Evolutionary conservation across 257 asterid species (phyloP), one percentile per base, ranked within the genome.

Genomic region (Catharanthus roseus): DNA sequence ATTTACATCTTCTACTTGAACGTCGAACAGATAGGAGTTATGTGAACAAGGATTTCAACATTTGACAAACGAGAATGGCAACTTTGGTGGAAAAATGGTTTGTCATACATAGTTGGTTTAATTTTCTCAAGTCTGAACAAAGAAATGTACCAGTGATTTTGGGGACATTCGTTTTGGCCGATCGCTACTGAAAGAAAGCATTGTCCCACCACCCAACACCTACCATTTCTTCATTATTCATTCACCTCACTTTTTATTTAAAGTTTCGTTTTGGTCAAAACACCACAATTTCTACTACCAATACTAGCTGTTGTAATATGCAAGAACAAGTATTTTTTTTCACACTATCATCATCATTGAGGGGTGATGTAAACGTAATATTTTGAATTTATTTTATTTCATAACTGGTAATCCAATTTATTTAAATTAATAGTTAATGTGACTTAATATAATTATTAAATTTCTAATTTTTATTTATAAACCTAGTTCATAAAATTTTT

Each of bases 211-310:
- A 11, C 5, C 16, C 65, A 68, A n/a, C n/a, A n/a, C n/a, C n/a
- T n/a, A n/a, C n/a, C n/a, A n/a, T 55, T 6, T 39, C 47, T 56
- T 26, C 44, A 16, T 39, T 3, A 47, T 70, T 55, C 54, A 47
- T 26, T 55, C 39, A 15, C 18, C 54, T 36, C 12, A 51, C 72
- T 53, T 53, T 51, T 36, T n/a, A 34, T 34, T 64, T 34, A 68
- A 53, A 13, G 19, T 39, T 51, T 36, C 73, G 53, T 53, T n/a
- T 53, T 53, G 60, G 73, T 69, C 73, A 69, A 51, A 69, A 42
- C 47, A 11, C 28, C 67, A 19, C 19, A 61, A 34, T 6, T 18
- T 36, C 47, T 34, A 19, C n/a, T n/a, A n/a, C n/a, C n/a, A n/a
- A n/a, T n/a, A n/a, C n/a, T n/a, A n/a, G n/a, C n/a, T n/a, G 26